Conservation (phyloP, 2,329 filamentous ascomycete species). For the Cladosporium sphaerospermum region DNA sequence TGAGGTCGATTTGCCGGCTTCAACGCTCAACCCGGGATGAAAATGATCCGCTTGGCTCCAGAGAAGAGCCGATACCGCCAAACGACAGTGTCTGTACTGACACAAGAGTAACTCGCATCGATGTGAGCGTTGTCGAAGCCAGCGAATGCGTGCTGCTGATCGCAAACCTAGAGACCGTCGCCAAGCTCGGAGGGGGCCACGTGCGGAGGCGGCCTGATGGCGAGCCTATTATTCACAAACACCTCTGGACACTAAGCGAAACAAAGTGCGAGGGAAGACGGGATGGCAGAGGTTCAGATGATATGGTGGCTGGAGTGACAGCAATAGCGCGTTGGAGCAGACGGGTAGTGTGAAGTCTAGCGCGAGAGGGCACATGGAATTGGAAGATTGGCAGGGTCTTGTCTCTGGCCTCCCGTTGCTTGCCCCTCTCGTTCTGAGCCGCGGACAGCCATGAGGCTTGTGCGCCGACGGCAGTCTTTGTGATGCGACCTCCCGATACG, state of each 20-base stretch:
- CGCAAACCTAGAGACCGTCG: background rate
- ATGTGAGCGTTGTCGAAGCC: background rate
- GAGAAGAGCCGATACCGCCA: no score
- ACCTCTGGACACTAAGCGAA: constrained; percentile 1
- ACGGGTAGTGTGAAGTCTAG: background rate
- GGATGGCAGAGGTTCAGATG: background rate
- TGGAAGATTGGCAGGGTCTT: constrained; percentile 3
- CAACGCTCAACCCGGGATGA: no score
- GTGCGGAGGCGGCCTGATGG: constrained; percentile 3
- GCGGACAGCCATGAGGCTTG: constrained; percentile 11
- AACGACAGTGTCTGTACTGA: no score
- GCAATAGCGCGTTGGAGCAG: background rate
- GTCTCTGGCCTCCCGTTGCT: background rate
- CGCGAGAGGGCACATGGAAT: background rate
- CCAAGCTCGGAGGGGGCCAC: constrained; percentile 5
- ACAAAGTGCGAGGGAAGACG: background rate
- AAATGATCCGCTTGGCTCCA: no score
- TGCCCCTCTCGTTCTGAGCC: constrained; percentile 6
- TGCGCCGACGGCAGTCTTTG: background rate
- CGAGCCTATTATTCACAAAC: constrained; percentile 4
- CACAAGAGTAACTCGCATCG: no score
- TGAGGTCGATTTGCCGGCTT: no score
- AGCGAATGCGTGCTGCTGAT: constrained; percentile 8
- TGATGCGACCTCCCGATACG: background rate
- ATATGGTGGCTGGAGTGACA: constrained; percentile 6